Evolutionary conservation across 2,329 filamentous ascomycete genomes (phyloP).

Genomic region (Zymoseptoria passerinii): DNA sequence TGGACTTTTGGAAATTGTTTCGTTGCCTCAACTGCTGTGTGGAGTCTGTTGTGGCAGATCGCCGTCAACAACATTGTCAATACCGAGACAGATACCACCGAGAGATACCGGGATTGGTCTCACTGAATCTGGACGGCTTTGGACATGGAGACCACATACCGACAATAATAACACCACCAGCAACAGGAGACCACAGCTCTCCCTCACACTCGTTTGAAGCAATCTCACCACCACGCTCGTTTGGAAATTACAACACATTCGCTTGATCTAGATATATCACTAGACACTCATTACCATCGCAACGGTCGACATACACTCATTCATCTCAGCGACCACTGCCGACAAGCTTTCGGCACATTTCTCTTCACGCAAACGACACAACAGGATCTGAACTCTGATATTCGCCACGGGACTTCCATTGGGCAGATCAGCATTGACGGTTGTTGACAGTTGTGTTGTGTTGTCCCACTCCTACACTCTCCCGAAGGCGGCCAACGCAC

Average conservation of each 20-base stretch:
- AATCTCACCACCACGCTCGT: background rate
- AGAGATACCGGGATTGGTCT: background rate
- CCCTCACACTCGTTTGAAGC: background rate
- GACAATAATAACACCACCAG: background rate
- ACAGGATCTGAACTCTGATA: background rate
- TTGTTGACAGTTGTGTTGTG: background rate
- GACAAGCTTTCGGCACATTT: background rate
- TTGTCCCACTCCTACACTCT: background rate
- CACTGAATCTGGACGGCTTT: background rate
- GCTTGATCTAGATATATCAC: background rate
- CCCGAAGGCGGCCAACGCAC: background rate
- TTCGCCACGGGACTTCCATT: background rate
- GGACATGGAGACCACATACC: background rate
- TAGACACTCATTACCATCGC: background rate
- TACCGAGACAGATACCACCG: background rate
- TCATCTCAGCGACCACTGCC: background rate
- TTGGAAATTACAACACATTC: background rate
- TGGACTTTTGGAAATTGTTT: background rate
- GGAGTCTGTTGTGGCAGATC: background rate
- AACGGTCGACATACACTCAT: background rate
- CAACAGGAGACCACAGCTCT: background rate
- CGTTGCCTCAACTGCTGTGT: background rate
- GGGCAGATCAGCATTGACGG: background rate
- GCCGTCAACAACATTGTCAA: background rate
- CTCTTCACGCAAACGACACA: background rate